A percentile compares a stretch with the other conserved stretches of the same genome.
These are phyloP conservation scores for Penicillium brasilianum DNA, from an alignment of 2,329 filamentous ascomycete genomes.

Conservation along the genomic window DNA sequence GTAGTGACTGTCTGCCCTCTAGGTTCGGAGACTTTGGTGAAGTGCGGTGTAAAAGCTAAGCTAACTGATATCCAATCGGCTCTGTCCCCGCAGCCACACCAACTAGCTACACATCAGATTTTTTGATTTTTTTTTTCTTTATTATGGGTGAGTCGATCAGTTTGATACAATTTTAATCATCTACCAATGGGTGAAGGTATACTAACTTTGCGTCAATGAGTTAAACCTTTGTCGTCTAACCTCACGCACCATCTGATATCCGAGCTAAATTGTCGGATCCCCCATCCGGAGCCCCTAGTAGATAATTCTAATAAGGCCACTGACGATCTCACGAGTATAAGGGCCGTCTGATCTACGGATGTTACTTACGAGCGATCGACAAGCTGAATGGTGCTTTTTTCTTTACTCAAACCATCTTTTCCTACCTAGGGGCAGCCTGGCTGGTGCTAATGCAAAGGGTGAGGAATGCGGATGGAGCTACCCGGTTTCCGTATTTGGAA, in stretches of 20 bases:
- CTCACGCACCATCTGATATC: background rate
- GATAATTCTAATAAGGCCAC: background rate
- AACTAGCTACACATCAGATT: too few relatives aligned
- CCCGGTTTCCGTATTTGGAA: slow-evolving; percentile 1
- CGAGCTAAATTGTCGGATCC: background rate
- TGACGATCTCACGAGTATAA: background rate
- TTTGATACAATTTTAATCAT: too few relatives aligned
- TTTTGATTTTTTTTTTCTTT: too few relatives aligned
- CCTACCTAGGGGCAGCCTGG: slow-evolving; percentile 1
- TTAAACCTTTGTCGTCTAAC: background rate
- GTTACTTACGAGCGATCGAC: background rate
- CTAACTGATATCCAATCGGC: too few relatives aligned
- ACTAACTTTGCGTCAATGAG: too few relatives aligned
- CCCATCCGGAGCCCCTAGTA: background rate
- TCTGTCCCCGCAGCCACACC: too few relatives aligned
- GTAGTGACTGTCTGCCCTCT: too few relatives aligned
- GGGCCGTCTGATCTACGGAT: background rate
- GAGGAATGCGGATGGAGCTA: slow-evolving; percentile 7
- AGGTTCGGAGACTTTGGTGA: too few relatives aligned
- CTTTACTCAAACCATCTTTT: background rate
- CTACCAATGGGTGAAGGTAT: too few relatives aligned
- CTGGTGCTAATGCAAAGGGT: background rate
- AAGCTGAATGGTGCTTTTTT: background rate
- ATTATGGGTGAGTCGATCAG: too few relatives aligned
- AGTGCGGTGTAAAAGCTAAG: too few relatives aligned